phyloP scores from a whole-genome alignment of 2,329 filamentous ascomycete species.

The Beauveria caledonica region DNA sequence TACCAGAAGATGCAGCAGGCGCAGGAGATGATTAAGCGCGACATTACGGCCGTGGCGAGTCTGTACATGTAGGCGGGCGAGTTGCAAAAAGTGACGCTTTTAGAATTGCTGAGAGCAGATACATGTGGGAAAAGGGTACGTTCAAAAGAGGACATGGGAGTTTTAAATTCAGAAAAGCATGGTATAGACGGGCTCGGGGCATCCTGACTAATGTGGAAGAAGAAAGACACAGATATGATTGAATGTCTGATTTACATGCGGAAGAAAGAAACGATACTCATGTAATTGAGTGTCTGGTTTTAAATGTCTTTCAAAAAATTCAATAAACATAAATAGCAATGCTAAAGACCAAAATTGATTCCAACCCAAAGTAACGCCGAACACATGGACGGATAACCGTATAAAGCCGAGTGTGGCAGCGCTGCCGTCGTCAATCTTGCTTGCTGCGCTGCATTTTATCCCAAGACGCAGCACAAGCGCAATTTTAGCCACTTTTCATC shows the following conservation, averaged over 20 bases:
- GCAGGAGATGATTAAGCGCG: slow-evolving; percentile 95
- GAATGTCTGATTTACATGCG: neutral
- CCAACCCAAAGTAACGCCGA: slow-evolving; percentile 5
- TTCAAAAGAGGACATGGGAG: neutral
- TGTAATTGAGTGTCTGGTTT: neutral
- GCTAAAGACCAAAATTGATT: neutral
- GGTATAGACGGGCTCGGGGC: neutral
- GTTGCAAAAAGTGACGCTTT: too few relatives aligned
- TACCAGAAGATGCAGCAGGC: slow-evolving; percentile 96
- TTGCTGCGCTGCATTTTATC: neutral
- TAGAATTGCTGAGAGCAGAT: too few relatives aligned
- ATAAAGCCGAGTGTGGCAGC: neutral
- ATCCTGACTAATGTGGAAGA: neutral
- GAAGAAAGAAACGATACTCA: neutral
- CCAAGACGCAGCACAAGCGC: neutral
- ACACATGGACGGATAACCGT: slow-evolving; percentile 2
- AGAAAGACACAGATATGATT: neutral
- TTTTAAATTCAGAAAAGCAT: neutral
- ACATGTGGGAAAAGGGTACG: neutral
- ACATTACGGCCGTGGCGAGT: slow-evolving; percentile 84
- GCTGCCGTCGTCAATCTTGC: neutral
- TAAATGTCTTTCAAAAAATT: slow-evolving; percentile 5
- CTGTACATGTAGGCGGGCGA: slow-evolving; percentile 62
- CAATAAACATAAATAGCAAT: neutral
- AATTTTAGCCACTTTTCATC: neutral